Percentiles rank a stretch among this genome's conserved stretches.
These are phyloP conservation scores for Melastoma candidum DNA, from an alignment of 441 rosid genomes.

Conservation along the genomic window DNA sequence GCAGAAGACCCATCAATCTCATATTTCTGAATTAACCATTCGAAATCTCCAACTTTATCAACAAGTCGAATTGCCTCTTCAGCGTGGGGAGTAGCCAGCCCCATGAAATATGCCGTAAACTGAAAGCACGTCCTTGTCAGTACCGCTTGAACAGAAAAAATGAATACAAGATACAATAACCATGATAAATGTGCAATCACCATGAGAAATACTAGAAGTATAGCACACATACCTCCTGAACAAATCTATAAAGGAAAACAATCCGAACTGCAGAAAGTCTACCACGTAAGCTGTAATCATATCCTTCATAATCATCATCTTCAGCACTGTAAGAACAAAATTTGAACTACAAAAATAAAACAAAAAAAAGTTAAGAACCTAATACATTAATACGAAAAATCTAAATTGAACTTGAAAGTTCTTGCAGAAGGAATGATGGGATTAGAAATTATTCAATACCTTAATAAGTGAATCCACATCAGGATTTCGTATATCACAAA, in stretches of 20 bases:
- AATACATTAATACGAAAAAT: background rate
- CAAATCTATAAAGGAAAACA: constrained; percentile 92
- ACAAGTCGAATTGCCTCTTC: constrained; percentile 97
- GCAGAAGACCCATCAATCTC: constrained; percentile 98
- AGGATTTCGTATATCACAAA: constrained; percentile 98
- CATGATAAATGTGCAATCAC: background rate
- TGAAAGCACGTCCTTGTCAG: constrained; percentile 28
- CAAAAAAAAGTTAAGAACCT: background rate
- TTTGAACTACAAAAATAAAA: constrained; percentile 64
- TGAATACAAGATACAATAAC: background rate
- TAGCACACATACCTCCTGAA: constrained; percentile 75
- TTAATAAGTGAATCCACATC: constrained; percentile 93
- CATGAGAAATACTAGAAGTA: background rate
- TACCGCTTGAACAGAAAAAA: background rate
- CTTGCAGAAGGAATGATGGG: constrained; percentile 2
- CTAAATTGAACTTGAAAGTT: constrained; percentile 6
- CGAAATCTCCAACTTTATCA: constrained; percentile 97
- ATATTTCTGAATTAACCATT: constrained; percentile 92
- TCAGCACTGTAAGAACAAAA: constrained; percentile 82
- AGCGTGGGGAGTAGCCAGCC: constrained; percentile 86
- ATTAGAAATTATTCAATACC: constrained; percentile 29
- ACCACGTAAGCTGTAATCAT: constrained; percentile 88
- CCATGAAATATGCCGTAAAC: constrained; percentile 94
- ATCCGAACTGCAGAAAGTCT: constrained; percentile 95
- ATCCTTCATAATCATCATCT: constrained; percentile 98